Evolutionary conservation across 768 basidiomycete species (phyloP).

Genomic region (Termitomyces sp.): DNA sequence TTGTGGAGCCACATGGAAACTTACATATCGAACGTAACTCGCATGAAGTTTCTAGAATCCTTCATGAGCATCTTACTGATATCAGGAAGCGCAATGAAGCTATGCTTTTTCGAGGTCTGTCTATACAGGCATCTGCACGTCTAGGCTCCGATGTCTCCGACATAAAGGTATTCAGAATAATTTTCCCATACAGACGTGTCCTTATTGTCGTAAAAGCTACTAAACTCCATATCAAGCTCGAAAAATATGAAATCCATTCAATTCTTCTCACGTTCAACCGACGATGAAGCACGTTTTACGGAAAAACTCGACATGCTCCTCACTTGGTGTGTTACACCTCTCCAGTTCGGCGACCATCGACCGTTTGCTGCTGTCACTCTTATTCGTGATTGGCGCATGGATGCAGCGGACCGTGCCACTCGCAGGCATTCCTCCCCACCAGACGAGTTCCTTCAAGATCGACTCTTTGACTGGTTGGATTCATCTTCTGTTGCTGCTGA

Average conservation of each 20-base stretch:
- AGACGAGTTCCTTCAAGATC: slow-evolving; percentile 63
- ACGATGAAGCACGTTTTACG: slow-evolving; percentile 42
- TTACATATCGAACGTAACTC: slow-evolving; percentile 32
- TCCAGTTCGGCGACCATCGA: slow-evolving; percentile 81
- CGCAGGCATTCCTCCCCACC: slow-evolving; percentile 58
- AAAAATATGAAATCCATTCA: slow-evolving; percentile 53
- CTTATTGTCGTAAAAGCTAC: slow-evolving; percentile 35
- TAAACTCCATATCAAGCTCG: slow-evolving; percentile 69
- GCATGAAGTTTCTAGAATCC: slow-evolving; percentile 38
- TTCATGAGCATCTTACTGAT: slow-evolving; percentile 60
- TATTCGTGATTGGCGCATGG: slow-evolving; percentile 57
- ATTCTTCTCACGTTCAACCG: slow-evolving; percentile 49
- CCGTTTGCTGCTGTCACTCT: slow-evolving; percentile 71
- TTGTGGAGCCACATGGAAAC: slow-evolving; percentile 24
- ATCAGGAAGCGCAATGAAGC: slow-evolving; percentile 77
- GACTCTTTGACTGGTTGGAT: slow-evolving; percentile 81
- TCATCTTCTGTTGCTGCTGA: slow-evolving; percentile 57
- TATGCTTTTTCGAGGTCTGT: slow-evolving; percentile 66
- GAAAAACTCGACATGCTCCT: slow-evolving; percentile 70
- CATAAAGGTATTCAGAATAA: slow-evolving; percentile 33
- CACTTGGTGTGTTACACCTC: slow-evolving; percentile 75
- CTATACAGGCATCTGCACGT: slow-evolving; percentile 52
- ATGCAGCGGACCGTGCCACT: slow-evolving; percentile 55
- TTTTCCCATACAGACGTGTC: neutral
- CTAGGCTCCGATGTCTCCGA: slow-evolving; percentile 57